Percentiles rank a stretch among this genome's conserved stretches.
phyloP scores from a whole-genome alignment of 164 flowering plant species.

The Stephania yunnanensis region DNA sequence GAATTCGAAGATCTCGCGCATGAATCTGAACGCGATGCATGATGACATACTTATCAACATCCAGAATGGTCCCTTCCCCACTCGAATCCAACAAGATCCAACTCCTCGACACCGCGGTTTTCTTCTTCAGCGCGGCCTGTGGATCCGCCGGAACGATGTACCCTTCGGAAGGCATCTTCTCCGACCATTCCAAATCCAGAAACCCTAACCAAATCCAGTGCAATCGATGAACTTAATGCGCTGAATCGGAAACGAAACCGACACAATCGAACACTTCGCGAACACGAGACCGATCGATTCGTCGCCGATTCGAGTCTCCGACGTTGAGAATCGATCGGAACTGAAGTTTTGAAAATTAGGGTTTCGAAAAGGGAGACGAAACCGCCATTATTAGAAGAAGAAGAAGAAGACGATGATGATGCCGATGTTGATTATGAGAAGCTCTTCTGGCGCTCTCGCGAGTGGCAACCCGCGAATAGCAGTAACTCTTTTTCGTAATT shows the following conservation, averaged over 20 bases:
- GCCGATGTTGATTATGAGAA: no score
- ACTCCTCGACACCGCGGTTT: conserved; percentile 52
- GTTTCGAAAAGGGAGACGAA: background rate
- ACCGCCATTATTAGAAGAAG: background rate
- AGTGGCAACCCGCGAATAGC: background rate
- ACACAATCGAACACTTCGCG: background rate
- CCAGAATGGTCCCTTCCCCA: conserved; percentile 56
- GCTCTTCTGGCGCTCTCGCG: background rate
- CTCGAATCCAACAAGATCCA: conserved; percentile 63
- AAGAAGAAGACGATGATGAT: background rate
- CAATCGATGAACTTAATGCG: background rate
- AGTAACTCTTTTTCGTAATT: background rate
- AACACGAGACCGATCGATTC: background rate
- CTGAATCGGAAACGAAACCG: background rate
- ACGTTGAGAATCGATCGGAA: background rate
- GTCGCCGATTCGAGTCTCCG: background rate
- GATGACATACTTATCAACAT: conserved; percentile 81
- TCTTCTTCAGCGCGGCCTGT: conserved; percentile 48
- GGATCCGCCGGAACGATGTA: conserved; percentile 47
- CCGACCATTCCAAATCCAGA: conserved; percentile 18
- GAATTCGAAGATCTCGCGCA: conserved; percentile 88
- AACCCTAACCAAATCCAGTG: background rate
- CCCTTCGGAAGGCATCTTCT: conserved; percentile 47
- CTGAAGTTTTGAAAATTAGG: background rate
- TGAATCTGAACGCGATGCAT: conserved; percentile 87